Conservation (phyloP, 2,329 filamentous ascomycete genomes). For the Phialophora verrucosa region DNA sequence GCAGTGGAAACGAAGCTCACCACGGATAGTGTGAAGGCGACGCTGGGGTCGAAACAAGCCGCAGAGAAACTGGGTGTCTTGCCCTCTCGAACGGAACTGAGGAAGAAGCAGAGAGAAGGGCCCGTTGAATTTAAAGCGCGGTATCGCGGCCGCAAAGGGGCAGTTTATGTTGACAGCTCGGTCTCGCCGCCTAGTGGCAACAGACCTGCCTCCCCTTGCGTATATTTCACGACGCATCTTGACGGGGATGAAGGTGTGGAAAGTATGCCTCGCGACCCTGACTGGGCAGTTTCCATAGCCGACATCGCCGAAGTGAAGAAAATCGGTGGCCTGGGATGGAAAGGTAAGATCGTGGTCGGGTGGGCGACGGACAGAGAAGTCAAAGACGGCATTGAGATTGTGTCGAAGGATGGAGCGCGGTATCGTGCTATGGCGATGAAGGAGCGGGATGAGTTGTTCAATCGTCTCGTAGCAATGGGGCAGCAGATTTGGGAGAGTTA, state of each 20-base stretch:
- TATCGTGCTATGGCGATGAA: slow-evolving; percentile 73
- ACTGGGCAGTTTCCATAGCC: slow-evolving; percentile 72
- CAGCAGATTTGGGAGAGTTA: slow-evolving; percentile 83
- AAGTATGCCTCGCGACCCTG: slow-evolving; percentile 57
- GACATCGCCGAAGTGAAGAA: slow-evolving; percentile 79
- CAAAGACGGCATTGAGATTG: slow-evolving; percentile 74
- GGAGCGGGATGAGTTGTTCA: slow-evolving; percentile 78
- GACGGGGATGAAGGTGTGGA: slow-evolving; percentile 54
- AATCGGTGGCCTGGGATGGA: slow-evolving; percentile 82
- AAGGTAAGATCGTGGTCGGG: slow-evolving; percentile 79
- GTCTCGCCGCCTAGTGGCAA: slow-evolving; percentile 55
- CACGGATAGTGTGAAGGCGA: slow-evolving; percentile 73
- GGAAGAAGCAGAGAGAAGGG: slow-evolving; percentile 58
- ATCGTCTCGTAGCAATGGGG: slow-evolving; percentile 76
- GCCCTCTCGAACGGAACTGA: slow-evolving; percentile 50
- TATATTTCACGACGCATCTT: slow-evolving; percentile 67
- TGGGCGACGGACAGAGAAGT: slow-evolving; percentile 77
- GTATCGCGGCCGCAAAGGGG: slow-evolving; percentile 72
- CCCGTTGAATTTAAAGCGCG: slow-evolving; percentile 78
- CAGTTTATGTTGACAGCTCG: slow-evolving; percentile 66
- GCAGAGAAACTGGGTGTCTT: slow-evolving; percentile 75
- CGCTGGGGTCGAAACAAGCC: slow-evolving; percentile 64
- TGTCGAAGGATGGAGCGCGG: slow-evolving; percentile 58
- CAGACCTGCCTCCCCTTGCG: slow-evolving; percentile 68
- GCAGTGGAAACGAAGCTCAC: slow-evolving; percentile 74